Base-by-base conservation (phyloP, 2,329 filamentous ascomycete genomes). In the Sarocladium brachiariae region DNA sequence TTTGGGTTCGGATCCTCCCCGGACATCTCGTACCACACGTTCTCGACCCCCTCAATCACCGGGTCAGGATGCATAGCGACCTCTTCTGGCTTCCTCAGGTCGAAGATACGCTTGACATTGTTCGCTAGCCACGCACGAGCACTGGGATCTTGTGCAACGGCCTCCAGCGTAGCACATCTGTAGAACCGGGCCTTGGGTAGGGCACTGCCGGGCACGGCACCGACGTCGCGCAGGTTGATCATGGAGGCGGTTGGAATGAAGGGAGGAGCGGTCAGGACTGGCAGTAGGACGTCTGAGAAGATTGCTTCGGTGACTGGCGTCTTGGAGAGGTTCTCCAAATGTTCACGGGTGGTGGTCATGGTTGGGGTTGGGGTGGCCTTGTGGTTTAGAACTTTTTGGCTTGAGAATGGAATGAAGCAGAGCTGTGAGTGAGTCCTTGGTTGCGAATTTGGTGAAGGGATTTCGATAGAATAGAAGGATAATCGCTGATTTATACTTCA, bases 191-290 rank as follows among this genome's bases (percentile, higher is more conserved):
- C 67, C 1, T 67, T 56, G 1, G 69, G 67, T 51, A 80, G 56
- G 5, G 61, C 56, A 52, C 68, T 70, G 33, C 64, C 65, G 3
- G 68, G 68, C 1, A 77, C 60, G 24, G 69, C 63, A 49, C 75
- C 76, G 11, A 77, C 58, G 57, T 80, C 76, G 47, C 76, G 74
- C 48, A 72, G 63, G 63, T 78, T 79, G 66, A 78, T 71, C 24
- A 75, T 72, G 31, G 72, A 70, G 23, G 65, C 67, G 24, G 73
- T 61, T 50, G 63, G 57, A 53, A 77, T 56, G 58, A 80, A 79
- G 7, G 76, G 76, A 7, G 70, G 57, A n/a, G 61, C 59, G 8
- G 61, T 57, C 25, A 77, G 59, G 24, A 68, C 65, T 0, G 66
- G 59, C 2, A 59, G 53, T 49, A 73, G 66, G 25, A 62, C 49